Conservation (phyloP, 768 basidiomycete genomes). For the Macrolepiota dolichaula region DNA sequence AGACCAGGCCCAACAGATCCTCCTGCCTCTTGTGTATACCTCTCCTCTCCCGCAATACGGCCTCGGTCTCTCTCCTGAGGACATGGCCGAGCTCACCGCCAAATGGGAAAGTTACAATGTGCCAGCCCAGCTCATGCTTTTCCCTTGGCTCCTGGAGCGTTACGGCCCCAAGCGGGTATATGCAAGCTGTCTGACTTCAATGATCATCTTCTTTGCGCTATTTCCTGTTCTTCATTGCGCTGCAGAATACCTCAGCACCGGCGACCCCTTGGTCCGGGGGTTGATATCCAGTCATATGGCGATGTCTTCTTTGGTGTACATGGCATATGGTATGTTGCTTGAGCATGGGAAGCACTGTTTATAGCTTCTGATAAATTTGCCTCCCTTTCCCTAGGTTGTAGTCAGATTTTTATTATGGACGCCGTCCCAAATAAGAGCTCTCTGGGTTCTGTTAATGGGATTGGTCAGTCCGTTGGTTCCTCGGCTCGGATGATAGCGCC, state of each 20-base stretch:
- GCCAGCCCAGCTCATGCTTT: conserved; percentile 45
- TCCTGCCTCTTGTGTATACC: conserved; percentile 33
- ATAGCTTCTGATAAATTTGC: background rate
- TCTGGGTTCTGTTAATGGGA: conserved; percentile 11
- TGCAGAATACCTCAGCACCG: background rate
- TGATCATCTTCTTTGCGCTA: conserved; percentile 15
- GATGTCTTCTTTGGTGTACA: conserved; percentile 6
- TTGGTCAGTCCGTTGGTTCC: conserved; percentile 32
- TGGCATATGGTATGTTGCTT: conserved; percentile 5
- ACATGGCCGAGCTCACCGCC: conserved; percentile 51
- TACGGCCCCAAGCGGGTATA: conserved; percentile 51
- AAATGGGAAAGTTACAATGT: conserved; percentile 49
- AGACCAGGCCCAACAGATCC: conserved; percentile 25
- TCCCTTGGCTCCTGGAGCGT: conserved; percentile 40
- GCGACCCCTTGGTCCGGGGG: background rate
- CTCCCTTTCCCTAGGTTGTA: conserved; percentile 6
- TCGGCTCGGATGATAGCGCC: conserved; percentile 46
- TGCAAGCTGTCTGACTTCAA: conserved; percentile 16
- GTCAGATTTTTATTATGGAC: conserved; percentile 13
- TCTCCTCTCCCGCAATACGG: conserved; percentile 54
- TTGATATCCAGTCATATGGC: conserved; percentile 7
- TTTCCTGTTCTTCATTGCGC: conserved; percentile 14
- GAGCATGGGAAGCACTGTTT: background rate
- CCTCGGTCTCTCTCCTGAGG: conserved; percentile 50
- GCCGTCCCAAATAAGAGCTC: conserved; percentile 19